Conservation (phyloP, 331 rosid species). For the Rosa hybrid region DNA sequence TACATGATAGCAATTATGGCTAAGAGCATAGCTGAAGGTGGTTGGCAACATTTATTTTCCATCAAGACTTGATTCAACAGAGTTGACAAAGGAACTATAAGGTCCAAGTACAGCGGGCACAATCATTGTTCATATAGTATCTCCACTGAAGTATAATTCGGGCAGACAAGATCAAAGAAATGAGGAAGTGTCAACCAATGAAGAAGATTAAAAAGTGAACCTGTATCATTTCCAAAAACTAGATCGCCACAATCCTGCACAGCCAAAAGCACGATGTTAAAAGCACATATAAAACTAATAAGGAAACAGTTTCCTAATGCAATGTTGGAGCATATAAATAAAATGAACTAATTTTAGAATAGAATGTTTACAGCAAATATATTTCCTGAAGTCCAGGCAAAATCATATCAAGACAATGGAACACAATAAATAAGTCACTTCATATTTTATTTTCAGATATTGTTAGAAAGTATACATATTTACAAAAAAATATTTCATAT, state of each 20-base stretch:
- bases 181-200: conserved; percentile 4
- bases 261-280: conserved; percentile 37
- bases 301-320: not conserved
- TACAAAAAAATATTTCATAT: not conserved
- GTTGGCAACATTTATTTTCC: not conserved
- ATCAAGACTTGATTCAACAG: not conserved
- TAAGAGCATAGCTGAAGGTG: not conserved
- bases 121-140: not conserved
- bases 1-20: not conserved
- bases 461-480: not conserved
- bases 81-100: not conserved
- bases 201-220: conserved; percentile 45
- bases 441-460: not conserved
- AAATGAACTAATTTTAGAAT: no score
- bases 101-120: not conserved
- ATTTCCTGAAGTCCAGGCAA: not conserved
- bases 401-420: not conserved
- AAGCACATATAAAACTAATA: conserved; percentile 2
- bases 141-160: not conserved
- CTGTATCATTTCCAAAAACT: conserved; percentile 65
- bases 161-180: not conserved
- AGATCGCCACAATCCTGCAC: conserved; percentile 67
- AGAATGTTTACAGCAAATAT: not conserved
- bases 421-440: not conserved
- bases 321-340: not conserved